Evolutionary conservation across 768 basidiomycete species (phyloP), one percentile per base, ranked within the genome.

Genomic region (Termitomyces sp.): DNA sequence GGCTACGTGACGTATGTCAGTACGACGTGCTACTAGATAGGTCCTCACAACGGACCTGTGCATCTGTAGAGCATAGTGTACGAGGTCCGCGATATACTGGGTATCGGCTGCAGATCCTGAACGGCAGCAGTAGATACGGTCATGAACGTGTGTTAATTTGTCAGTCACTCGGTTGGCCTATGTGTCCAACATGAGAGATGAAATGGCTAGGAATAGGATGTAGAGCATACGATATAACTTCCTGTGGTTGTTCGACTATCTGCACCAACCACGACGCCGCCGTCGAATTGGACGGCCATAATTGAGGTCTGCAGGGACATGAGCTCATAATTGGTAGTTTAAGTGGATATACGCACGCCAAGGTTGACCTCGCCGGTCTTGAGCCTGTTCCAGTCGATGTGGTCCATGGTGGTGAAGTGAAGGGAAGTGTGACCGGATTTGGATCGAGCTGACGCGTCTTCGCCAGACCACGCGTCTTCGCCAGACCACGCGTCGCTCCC

Each of bases 51-150:
- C 83, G 52, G 72, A 90, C 85, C 85, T 79, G 67, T 83, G 80
- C 71, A 91, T 74, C 69, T 94, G 93, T 32, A 92, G 81, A 60
- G 86, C 76, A 69, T 88, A 86, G 68, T 94, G 91, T 12, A 96
- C 91, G 13, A 85, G 77, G 69, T 99, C 97, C 55, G 97, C 96
- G 31, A 99, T 79, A 50, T 95, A 94, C 72, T 97, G 97, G 3
- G 97, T 99, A 71, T 99, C 96, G 24, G 96, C 96, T 46, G 96
- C 92, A 63, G 94, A 97, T 50, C 97, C 97, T 43, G 94, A 97
- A 59, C 97, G 90, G 83, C 97, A 99, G 71, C 97, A 99, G 74
- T 98, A 99, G 72, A 98, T 92, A 64, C 94, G 92, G 74, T 99
- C 97, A 72, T 98, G 94, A 64, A 99, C 81, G 69, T 92, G 84